Evolutionary conservation across 2,329 filamentous ascomycete genomes (phyloP), one percentile per base, ranked within the genome.

Genomic region (Ceratocystis lukuohia): DNA sequence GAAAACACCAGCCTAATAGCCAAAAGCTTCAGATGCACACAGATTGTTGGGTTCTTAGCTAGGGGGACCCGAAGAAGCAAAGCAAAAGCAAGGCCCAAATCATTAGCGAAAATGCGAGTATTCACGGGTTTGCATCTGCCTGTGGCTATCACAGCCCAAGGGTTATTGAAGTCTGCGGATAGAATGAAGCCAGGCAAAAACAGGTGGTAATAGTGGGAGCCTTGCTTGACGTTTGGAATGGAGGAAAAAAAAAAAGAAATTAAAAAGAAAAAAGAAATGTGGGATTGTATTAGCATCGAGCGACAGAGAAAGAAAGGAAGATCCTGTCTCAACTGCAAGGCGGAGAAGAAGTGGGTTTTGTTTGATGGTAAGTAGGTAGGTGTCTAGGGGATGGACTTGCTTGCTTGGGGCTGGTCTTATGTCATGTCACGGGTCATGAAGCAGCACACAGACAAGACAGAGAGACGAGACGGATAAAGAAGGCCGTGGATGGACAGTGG

Each of bases 301-400:
- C 46, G 6, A 15, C 53, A 57, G 56, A 12, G 22, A n/a, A 25
- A 53, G 4, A 10, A 59, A 37, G 56, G 56, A 37, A 37, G 56
- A 59, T 59, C 56, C n/a, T 59, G 56, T 59, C 56, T 33, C 28
- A 37, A 37, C 7, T n/a, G 17, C n/a, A 59, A 20, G 56, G 56
- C 56, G 28, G 56, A 33, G 56, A 59, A 59, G 56, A 53, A 59
- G 56, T 59, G 56, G 56, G 56, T 59, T 59, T 59, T n/a, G 20
- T 59, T 33, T 41, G 37, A 33, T 59, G 56, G 25, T n/a, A 37
- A 2, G 56, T 37, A 57, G 53, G 28, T n/a, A 59, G 15, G 28
- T 20, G 17, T 53, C 25, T 53, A 53, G 22, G 37, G 37, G 12
- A 41, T 12, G 10, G 10, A 41, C 37, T 25, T 12, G 48, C 22